Base-by-base conservation (phyloP, 1,284 basidiomycete species). In the Cutaneotrichosporon sp. region DNA sequence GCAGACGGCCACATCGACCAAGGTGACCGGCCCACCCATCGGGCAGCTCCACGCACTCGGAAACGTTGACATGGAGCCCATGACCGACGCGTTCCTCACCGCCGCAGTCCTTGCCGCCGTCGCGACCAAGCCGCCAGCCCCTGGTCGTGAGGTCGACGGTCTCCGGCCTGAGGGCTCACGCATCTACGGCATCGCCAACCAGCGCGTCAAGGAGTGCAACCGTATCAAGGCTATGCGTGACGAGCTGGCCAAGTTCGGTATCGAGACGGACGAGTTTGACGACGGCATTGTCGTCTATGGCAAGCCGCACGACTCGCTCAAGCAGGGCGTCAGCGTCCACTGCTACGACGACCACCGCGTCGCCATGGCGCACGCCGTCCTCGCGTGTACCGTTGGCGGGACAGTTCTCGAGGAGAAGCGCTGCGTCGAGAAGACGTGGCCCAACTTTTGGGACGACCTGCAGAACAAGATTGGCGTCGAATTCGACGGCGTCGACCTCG, bases 381-480 rank as follows among this genome's bases (percentile, higher is more conserved):
- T 98, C 17, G 85, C 86, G 4, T 81, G 85, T 8, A 80, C 89
- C 3, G 78, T 92, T 25, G 77, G 81, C 31, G 84, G 83, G 25
- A 90, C 89, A 1, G 78, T 91, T 55, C 79, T 98, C 33, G 91
- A 97, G 68, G 94, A 98, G 78, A 97, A 96, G 77, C 81, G 94
- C 49, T 97, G 94, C 67, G 94, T 98, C 20, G 94, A 97, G 76
- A 99, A 99, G 81, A 98, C 96, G 0, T 98, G 94, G 94, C 94
- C 96, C 3, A 92, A 93, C 70, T 99, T 93, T 89, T 98, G 94
- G 92, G 96, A 98, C 68, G 96, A 97, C 73, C 79, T 98, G 20
- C 83, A 90, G 70, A 90, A 89, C 77, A 64, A 93, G 89, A 90
- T 97, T 52, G 92, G 92, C n/a, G 81, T 97, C 53, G 79, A 82